These are phyloP conservation scores for Podaxis sp. DNA, from an alignment of 768 basidiomycete species.

Conservation along the genomic window DNA sequence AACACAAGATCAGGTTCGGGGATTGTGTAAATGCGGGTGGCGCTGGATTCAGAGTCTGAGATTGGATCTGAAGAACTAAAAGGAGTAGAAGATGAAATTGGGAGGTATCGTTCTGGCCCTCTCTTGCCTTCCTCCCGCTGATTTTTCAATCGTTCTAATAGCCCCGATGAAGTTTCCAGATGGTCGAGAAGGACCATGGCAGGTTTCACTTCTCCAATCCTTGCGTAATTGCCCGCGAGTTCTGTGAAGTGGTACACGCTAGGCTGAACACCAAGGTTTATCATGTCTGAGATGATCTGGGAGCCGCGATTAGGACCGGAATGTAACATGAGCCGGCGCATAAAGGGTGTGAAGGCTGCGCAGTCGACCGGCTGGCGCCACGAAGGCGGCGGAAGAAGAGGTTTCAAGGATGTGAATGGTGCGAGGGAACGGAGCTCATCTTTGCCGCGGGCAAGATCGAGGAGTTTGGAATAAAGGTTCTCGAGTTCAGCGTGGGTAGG, in stretches of 20 bases:
- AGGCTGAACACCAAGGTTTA: slow-evolving; percentile 43
- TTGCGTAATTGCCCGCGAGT: slow-evolving; percentile 46
- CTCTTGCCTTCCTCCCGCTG: not conserved
- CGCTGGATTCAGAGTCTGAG: not conserved
- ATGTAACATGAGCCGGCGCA: slow-evolving; percentile 36
- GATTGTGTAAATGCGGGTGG: not conserved
- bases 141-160: not conserved
- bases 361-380: slow-evolving; percentile 23
- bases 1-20: slow-evolving; percentile 30
- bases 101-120: not conserved
- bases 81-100: not conserved
- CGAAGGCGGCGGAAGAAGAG: slow-evolving; percentile 31
- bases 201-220: slow-evolving; percentile 30
- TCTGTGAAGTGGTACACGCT: slow-evolving; percentile 49
- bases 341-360: slow-evolving; percentile 53
- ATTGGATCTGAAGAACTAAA: slow-evolving; percentile 8
- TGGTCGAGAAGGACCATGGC: slow-evolving; percentile 43
- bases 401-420: slow-evolving; percentile 18
- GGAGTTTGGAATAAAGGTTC: slow-evolving; percentile 44
- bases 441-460: slow-evolving; percentile 25
- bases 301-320: slow-evolving; percentile 33
- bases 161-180: slow-evolving; percentile 30
- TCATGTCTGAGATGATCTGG: slow-evolving; percentile 54
- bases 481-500: slow-evolving; percentile 26
- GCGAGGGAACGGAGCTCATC: slow-evolving; percentile 4